Evolutionary conservation across 352 stramenopile genomes (phyloP).

Genomic region (Lagenidium giganteum): DNA sequence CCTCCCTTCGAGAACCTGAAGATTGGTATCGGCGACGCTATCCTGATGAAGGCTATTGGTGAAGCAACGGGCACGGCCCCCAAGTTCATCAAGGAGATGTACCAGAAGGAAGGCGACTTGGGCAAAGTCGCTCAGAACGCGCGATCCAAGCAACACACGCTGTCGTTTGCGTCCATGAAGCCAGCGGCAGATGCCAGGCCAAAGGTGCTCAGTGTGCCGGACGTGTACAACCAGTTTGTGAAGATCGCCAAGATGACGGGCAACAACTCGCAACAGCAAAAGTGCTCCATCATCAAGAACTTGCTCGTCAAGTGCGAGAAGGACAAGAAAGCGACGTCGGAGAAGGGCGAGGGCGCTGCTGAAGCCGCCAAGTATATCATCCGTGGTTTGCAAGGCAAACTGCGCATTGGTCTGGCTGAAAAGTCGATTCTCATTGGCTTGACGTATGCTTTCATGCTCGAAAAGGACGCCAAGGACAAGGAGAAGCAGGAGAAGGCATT

Average conservation of each 20-base stretch:
- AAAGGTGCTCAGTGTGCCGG: constrained; percentile 83
- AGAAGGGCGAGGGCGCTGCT: constrained; percentile 55
- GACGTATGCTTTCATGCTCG: constrained; percentile 93
- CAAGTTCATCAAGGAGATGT: constrained; percentile 95
- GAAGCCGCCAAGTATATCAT: constrained; percentile 98
- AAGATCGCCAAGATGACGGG: constrained; percentile 95
- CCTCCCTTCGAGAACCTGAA: constrained; percentile 97
- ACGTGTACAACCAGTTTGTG: constrained; percentile 88
- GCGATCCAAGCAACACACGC: constrained; percentile 92
- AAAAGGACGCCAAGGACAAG: constrained; percentile 78
- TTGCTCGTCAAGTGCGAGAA: constrained; percentile 93
- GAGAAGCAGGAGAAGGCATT: constrained; percentile 87
- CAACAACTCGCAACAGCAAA: constrained; percentile 95
- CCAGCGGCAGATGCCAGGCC: constrained; percentile 63
- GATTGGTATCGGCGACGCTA: constrained; percentile 97
- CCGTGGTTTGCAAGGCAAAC: constrained; percentile 96
- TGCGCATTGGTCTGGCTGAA: constrained; percentile 97
- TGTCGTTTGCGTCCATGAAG: constrained; percentile 60
- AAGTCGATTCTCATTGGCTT: constrained; percentile 97
- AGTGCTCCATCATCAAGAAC: constrained; percentile 96
- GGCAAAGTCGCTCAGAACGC: constrained; percentile 93
- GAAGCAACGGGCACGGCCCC: constrained; percentile 89
- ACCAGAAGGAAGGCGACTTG: constrained; percentile 96
- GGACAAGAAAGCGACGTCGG: constrained; percentile 42
- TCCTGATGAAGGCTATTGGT: constrained; percentile 97